Conservation (phyloP, 345 rosid species). For the Eucalyptus marginata region DNA sequence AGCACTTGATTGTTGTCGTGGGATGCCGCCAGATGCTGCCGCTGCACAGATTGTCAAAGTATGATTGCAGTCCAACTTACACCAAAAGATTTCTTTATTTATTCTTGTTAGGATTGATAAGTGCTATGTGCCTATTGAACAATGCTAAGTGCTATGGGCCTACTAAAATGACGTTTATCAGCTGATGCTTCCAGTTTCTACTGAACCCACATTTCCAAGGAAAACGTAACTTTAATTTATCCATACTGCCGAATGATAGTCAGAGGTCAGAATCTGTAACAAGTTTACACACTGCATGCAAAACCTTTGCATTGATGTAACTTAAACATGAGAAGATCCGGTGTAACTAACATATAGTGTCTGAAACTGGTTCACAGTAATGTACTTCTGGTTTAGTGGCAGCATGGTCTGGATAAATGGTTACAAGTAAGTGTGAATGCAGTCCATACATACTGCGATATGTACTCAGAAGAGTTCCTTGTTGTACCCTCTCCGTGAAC, state of each 20-base stretch:
- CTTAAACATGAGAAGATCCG: background rate
- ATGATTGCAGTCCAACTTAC: background rate
- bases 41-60: constrained; percentile 94
- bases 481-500: background rate
- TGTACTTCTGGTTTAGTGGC: background rate
- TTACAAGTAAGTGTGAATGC: background rate
- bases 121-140: background rate
- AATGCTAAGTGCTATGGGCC: background rate
- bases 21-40: constrained; percentile 81
- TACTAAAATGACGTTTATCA: background rate
- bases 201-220: background rate
- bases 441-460: background rate
- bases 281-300: background rate
- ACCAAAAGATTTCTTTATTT: background rate
- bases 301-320: background rate
- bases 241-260: background rate
- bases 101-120: background rate
- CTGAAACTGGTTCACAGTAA: background rate
- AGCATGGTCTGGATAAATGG: background rate
- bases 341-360: background rate
- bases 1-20: constrained; percentile 87
- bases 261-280: background rate
- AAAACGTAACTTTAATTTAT: background rate
- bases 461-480: background rate
- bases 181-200: background rate